A percentile compares a stretch with the other conserved stretches of the same genome.
These are phyloP conservation scores for Echeveria elegans DNA, from an alignment of 164 flowering plant genomes.

Conservation along the genomic window DNA sequence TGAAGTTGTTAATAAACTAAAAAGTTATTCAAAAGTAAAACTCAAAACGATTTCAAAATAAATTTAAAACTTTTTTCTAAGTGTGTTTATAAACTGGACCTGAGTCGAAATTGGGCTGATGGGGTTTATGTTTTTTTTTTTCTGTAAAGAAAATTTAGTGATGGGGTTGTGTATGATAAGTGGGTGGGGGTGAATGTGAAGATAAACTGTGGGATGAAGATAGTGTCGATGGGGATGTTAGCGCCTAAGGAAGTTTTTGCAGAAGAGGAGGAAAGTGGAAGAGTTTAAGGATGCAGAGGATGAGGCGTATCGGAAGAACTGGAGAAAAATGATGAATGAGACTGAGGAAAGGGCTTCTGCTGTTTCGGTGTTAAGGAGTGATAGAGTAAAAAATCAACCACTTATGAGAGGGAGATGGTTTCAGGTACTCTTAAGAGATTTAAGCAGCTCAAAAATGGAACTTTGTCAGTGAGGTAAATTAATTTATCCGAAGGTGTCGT, in stretches of 20 bases:
- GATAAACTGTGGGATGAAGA: conserved; percentile 23
- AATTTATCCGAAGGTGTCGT: background rate
- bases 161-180: conserved; percentile 17
- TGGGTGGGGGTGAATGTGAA: conserved; percentile 17
- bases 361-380: conserved; percentile 44
- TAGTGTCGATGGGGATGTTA: conserved; percentile 72
- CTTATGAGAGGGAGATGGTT: conserved; percentile 67
- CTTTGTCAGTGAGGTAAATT: conserved; percentile 82
- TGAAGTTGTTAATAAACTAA: too few relatives aligned
- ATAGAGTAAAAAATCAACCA: conserved; percentile 31
- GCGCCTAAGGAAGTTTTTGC: conserved; percentile 88
- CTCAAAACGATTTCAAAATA: too few relatives aligned
- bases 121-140: conserved; percentile 1
- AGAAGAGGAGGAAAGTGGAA: conserved; percentile 64
- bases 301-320: conserved; percentile 72
- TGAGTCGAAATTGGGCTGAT: background rate
- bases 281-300: conserved; percentile 76
- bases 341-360: conserved; percentile 83
- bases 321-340: conserved; percentile 84
- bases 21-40: too few relatives aligned
- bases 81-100: too few relatives aligned
- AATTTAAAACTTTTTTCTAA: too few relatives aligned
- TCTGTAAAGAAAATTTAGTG: too few relatives aligned
- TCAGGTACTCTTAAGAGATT: conserved; percentile 81
- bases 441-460: conserved; percentile 93